Conservation (phyloP, 1,284 basidiomycete genomes). For the Boletus austroedulis region DNA sequence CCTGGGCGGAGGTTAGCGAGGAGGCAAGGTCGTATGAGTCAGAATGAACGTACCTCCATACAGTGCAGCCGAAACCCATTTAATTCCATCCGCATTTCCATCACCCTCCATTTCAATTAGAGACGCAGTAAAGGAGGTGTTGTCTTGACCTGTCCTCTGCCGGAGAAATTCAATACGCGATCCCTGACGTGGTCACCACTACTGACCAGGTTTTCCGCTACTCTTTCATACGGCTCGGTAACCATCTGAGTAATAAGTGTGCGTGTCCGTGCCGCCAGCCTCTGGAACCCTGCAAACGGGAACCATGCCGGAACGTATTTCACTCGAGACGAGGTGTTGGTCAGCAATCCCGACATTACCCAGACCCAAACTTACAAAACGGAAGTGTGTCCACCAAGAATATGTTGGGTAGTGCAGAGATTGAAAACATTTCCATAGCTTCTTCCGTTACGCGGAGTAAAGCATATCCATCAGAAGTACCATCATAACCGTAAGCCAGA, state of each 20-base stretch:
- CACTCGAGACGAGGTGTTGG: not conserved
- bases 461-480: slow-evolving; percentile 1
- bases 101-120: not conserved
- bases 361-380: not conserved
- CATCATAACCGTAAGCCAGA: not conserved
- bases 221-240: not conserved
- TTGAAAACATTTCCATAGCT: slow-evolving; percentile 1
- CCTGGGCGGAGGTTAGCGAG: not conserved
- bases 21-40: not conserved
- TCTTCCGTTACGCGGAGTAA: not conserved
- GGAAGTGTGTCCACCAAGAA: slow-evolving; percentile 3
- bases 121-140: not conserved
- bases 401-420: not conserved
- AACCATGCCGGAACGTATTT: not conserved
- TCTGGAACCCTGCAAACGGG: slow-evolving; percentile 1
- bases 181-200: not conserved
- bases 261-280: not conserved
- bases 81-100: not conserved
- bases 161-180: not conserved
- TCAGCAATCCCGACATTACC: not conserved
- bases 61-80: slow-evolving; percentile 1
- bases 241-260: not conserved
- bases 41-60: not conserved
- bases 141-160: not conserved
- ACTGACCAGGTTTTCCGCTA: not conserved